Base-by-base conservation (phyloP, 2,329 filamentous ascomycete species). In the Cercospora nicotianae region DNA sequence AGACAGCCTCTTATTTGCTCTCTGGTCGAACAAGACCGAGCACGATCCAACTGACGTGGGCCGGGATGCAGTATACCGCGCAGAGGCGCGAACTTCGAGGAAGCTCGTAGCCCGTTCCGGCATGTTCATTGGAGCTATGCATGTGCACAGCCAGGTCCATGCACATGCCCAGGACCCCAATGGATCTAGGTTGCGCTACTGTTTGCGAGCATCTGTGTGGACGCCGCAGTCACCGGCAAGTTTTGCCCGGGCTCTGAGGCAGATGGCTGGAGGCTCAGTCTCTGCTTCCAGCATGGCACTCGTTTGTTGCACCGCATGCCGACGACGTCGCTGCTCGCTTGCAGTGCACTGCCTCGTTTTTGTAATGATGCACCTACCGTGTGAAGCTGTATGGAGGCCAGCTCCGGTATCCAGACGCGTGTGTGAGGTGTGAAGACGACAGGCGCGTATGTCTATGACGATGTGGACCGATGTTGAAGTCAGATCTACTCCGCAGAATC, bases 1-100 rank as follows among this genome's bases (percentile, higher is more conserved):
- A 10, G 5, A 20, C 20, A 36, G 48, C 48, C 26, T 67, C 61
- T 61, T 65, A 42, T 64, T 42, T 61, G 63, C 18, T 45, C 51
- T 53, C 3, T 45, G 33, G 39, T 55, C 51, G 48, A 57, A 31
- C 31, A 58, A 45, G 60, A 30, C 16, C 51, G 53, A 33, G 33
- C 61, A 59, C 55, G 30, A 18, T 63, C 42, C 36, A 31, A 48
- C 67, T 71, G 69, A 71, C 69, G 69, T 71, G 65, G 62, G 69
- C 69, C 69, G 65, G 58, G 69, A 55, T 64, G 57, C 51, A 55
- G 60, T 60, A 64, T 60, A 67, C 42, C 61, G 57, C 57, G 45
- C 59, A 51, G 36, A 68, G 61, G 57, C 51, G 55, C 55, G 63
- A 55, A 66, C 42, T 48, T 62, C 51, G 42, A 33, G 33, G 48